Conservation (phyloP, 768 basidiomycete genomes). For the Wakefieldia striispora region DNA sequence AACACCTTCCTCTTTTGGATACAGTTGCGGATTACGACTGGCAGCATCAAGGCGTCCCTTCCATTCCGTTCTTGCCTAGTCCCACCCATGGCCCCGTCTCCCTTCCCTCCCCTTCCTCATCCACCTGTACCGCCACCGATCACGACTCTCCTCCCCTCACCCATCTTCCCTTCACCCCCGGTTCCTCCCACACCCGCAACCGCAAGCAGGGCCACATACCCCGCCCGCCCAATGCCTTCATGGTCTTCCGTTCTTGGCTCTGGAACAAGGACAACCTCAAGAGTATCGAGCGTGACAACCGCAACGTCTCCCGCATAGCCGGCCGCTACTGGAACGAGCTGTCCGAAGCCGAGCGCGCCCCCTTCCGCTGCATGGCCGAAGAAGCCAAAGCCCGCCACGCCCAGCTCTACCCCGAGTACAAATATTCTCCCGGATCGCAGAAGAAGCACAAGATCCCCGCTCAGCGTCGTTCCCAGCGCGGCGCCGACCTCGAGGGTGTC, state of each 20-base stretch:
- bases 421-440: constrained; percentile 51
- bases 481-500: constrained; percentile 33
- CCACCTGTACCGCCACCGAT: constrained; percentile 13
- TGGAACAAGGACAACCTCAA: constrained; percentile 51
- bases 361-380: constrained; percentile 48
- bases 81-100: constrained; percentile 11
- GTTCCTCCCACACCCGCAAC: constrained; percentile 42
- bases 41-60: constrained; percentile 13
- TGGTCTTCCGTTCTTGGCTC: constrained; percentile 73
- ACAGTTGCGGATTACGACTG: constrained; percentile 30
- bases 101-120: constrained; percentile 17
- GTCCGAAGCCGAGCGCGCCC: constrained; percentile 41
- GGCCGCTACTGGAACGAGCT: constrained; percentile 68
- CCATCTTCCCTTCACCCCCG: constrained; percentile 27
- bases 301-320: constrained; percentile 68
- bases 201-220: constrained; percentile 54
- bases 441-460: constrained; percentile 19
- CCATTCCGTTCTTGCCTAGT: constrained; percentile 23
- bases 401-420: constrained; percentile 55
- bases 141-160: constrained; percentile 22
- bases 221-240: constrained; percentile 85
- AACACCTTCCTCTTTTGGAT: constrained; percentile 35
- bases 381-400: constrained; percentile 48
- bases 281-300: constrained; percentile 63
- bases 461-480: constrained; percentile 36